Percentiles rank a stretch among this genome's conserved stretches.
These are phyloP conservation scores for Physcomitrellopsis africana DNA, from an alignment of 225 moss, liverwort and hornwort genomes.

Conservation along the genomic window DNA sequence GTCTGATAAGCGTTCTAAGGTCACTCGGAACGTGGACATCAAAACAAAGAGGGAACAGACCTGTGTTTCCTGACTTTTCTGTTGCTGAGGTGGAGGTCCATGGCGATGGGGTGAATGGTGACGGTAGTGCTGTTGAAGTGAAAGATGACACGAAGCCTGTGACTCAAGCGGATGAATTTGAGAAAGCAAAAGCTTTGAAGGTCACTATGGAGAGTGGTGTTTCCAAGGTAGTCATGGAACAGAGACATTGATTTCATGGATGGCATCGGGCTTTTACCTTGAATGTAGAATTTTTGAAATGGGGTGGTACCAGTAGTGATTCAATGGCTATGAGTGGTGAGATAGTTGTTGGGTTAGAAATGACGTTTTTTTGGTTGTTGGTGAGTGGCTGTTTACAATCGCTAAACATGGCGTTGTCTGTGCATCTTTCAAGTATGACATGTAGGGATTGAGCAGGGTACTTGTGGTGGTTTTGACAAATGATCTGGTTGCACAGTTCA, in stretches of 20 bases:
- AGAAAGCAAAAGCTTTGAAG: slow-evolving; percentile 79
- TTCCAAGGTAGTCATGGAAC: slow-evolving; percentile 72
- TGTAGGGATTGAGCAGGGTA: not conserved
- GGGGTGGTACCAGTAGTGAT: no score
- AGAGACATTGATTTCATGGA: not conserved
- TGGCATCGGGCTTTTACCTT: not conserved
- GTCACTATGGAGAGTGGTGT: slow-evolving; percentile 80
- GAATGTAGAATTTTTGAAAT: not conserved
- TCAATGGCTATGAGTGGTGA: no score
- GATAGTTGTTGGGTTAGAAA: no score
- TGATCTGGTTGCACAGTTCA: slow-evolving; percentile 41
- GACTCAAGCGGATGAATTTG: slow-evolving; percentile 80
- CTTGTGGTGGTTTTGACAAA: slow-evolving; percentile 8
- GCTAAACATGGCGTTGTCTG: not conserved
- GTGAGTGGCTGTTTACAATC: no score
- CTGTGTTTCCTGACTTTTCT: slow-evolving; percentile 41
- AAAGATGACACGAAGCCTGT: slow-evolving; percentile 64
- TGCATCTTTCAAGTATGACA: slow-evolving; percentile 2
- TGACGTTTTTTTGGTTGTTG: no score
- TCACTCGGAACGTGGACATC: slow-evolving; percentile 71
- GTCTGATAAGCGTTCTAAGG: slow-evolving; percentile 78
- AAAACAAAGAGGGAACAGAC: slow-evolving; percentile 56
- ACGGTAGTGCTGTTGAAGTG: slow-evolving; percentile 52
- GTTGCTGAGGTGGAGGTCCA: slow-evolving; percentile 20
- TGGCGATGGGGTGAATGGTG: slow-evolving; percentile 24